Base-by-base conservation (phyloP, 2,329 filamentous ascomycete genomes). In the Ceratocystis cacaofunesta region DNA sequence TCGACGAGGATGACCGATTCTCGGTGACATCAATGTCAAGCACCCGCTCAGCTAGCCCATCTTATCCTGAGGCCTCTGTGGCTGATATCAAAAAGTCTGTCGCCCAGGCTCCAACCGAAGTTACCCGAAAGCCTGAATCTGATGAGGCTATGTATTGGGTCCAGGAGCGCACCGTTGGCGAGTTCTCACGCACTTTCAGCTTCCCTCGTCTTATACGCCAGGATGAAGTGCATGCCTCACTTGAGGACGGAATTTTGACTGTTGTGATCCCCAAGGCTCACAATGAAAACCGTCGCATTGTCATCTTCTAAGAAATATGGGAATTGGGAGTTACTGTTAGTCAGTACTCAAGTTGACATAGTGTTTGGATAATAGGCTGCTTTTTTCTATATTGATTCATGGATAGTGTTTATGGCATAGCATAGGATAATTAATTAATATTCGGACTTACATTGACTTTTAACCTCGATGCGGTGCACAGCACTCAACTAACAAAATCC, bases 121-220 rank as follows among this genome's bases (percentile, higher is more conserved):
- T 83, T 75, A 28, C 61, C 2, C 46, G 61, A 6, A 61, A 63
- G 36, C 22, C 41, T 25, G 69, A 73, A 4, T 70, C 70, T 61
- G 76, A 79, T 68, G 75, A 77, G 57, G 74, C 77, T 70, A 86
- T 84, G 75, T 92, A 85, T 80, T 92, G 88, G 89, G 77, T 85
- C 68, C 78, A 79, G 44, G 85, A 89, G 76, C 84, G 85, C 70
- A 81, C 79, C 68, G 76, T 86, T 66, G 86, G 86, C 72, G 80
- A 85, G 69, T 90, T 89, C 76, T 79, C 82, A 61, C 82, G 87
- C 69, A 82, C 79, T 67, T 89, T 89, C 77, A 82, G 77, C 73
- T 89, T 90, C 77, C 84, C 86, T 0, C 75, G 75, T 63, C 81
- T 80, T 32, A 80, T 90, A 68, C 83, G 88, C 71, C 80, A 83